Conservation (phyloP, 2,329 filamentous ascomycete genomes). For the Pestalotiopsis sp. region DNA sequence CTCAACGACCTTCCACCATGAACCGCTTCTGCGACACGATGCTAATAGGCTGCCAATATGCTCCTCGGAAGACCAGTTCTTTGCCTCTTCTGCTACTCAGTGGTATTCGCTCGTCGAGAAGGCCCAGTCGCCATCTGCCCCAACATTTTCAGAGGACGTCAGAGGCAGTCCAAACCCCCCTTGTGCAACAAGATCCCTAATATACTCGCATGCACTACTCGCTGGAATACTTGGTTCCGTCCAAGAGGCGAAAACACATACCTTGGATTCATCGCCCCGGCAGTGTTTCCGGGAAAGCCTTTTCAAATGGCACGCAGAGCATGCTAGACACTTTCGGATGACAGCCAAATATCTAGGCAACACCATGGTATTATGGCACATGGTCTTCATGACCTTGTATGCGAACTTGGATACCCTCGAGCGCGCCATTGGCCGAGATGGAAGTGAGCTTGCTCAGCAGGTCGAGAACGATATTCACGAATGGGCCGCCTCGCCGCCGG, state of each 20-base stretch:
- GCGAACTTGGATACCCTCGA: background rate
- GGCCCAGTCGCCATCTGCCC: background rate
- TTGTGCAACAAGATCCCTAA: background rate
- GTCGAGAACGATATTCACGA: background rate
- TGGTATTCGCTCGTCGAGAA: background rate
- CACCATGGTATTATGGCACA: background rate
- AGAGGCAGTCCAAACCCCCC: background rate
- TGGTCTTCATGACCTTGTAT: background rate
- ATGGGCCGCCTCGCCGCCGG: background rate
- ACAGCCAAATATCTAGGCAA: background rate
- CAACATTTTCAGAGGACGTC: background rate
- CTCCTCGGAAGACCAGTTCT: background rate
- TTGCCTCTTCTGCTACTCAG: background rate
- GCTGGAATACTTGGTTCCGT: background rate
- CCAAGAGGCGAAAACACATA: background rate
- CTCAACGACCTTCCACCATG: background rate
- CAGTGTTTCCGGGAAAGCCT: background rate
- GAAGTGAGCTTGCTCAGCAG: background rate
- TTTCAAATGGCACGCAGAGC: background rate
- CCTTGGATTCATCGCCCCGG: background rate
- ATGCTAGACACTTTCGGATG: background rate
- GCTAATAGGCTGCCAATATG: background rate
- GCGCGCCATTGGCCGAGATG: background rate
- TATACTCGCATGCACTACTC: background rate
- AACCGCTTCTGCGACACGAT: background rate